phyloP scores from a whole-genome alignment of 1,284 basidiomycete species.

The Polyporus tsugae region DNA sequence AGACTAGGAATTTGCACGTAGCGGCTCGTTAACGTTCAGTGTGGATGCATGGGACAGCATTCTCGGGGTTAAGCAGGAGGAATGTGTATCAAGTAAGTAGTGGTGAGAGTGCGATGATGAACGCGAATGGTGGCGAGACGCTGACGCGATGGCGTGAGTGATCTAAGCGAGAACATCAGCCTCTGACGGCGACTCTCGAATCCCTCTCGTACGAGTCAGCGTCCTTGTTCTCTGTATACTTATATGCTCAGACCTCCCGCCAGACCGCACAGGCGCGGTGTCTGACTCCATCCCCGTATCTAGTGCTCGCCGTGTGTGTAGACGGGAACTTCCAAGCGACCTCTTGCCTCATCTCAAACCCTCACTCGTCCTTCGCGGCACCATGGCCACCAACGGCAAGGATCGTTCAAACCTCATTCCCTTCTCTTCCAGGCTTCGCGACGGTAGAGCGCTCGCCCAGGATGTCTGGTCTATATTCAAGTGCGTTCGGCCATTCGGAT shows the following conservation, averaged over 20 bases:
- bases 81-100: too few species aligned
- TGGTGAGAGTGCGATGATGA: neutral
- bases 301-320: neutral
- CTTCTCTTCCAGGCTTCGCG: constrained; percentile 72
- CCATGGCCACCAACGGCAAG: constrained; percentile 29
- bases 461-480: constrained; percentile 96
- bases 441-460: constrained; percentile 78
- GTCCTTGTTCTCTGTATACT: neutral
- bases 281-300: constrained; percentile 7
- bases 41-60: neutral
- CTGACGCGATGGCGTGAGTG: constrained; percentile 27
- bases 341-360: constrained; percentile 9
- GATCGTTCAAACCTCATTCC: constrained; percentile 63
- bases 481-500: constrained; percentile 52
- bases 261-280: neutral
- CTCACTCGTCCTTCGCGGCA: constrained; percentile 16
- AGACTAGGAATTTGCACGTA: too few species aligned
- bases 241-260: neutral
- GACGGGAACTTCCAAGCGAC: neutral
- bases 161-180: constrained; percentile 4
- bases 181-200: constrained; percentile 1
- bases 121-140: constrained; percentile 16
- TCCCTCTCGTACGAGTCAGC: neutral
- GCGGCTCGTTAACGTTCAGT: neutral
- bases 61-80: neutral